Conservation (phyloP, 139 green algal genomes). For the Chlorella sp. region DNA sequence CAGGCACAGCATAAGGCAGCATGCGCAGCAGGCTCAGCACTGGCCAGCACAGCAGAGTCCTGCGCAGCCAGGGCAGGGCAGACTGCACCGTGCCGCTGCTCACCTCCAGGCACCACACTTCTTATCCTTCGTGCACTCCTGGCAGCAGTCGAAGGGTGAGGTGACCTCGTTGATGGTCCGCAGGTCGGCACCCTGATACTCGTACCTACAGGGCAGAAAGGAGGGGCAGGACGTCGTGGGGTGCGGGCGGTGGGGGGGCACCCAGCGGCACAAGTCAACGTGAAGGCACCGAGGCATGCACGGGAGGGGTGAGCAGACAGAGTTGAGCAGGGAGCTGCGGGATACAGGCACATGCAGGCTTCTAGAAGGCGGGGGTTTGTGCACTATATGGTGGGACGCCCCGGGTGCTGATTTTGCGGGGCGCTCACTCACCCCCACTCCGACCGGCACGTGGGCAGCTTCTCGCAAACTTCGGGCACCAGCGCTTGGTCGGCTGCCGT, state of each 20-base stretch:
- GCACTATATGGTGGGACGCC: no score
- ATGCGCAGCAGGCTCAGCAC: not conserved
- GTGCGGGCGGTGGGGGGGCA: no score
- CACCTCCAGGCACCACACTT: not conserved
- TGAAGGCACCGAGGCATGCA: no score
- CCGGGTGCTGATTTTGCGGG: no score
- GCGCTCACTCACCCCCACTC: no score
- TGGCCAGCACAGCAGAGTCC: not conserved
- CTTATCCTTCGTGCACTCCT: not conserved
- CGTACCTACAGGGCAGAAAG: not conserved
- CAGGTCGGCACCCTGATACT: not conserved
- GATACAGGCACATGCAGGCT: no score
- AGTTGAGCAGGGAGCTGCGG: no score
- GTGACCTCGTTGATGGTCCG: not conserved
- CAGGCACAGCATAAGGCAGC: no score
- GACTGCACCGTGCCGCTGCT: no score
- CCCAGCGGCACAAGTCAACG: no score
- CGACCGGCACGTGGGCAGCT: not conserved
- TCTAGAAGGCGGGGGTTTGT: no score
- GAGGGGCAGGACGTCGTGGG: not conserved
- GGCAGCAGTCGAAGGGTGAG: slow-evolving; percentile 3
- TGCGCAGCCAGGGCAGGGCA: not conserved
- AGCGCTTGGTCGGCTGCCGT: not conserved
- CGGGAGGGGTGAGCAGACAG: no score
- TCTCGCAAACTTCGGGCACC: not conserved